Base-by-base conservation (phyloP, 495 filamentous ascomycete genomes). In the Mytilinidion resinicola region DNA sequence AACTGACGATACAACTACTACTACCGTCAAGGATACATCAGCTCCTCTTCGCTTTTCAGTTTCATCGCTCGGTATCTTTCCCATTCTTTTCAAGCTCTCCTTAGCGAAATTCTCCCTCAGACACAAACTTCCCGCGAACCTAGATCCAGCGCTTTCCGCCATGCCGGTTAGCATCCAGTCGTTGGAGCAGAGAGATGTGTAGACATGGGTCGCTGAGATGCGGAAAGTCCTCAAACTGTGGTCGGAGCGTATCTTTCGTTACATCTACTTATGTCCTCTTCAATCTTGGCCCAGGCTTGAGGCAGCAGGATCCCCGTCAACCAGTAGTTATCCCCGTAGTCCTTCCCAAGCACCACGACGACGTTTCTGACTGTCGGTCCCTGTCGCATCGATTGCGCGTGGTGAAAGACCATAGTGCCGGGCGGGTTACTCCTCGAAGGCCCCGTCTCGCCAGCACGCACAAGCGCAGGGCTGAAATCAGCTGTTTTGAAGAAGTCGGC, bases 291-390 rank as follows among this genome's bases (percentile, higher is more conserved):
- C 57, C 57, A 60, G 1, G 50, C 42, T 35, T 8, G 37, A 2
- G 49, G 19, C 15, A 48, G 17, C n/a, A 60, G 34, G 46, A 10
- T 48, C 14, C 15, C 49, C 9, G 19, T 54, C 21, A 60, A 14
- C 57, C 57, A 60, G 33, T 53, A 53, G 21, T 54, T 54, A 10
- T 39, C 50, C 0, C 35, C 39, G 17, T 37, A 21, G 25, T 60
- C 57, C 42, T 60, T 60, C 1, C 57, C 57, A 8, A 47, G 35
- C 19, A 60, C 49, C 37, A 53, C 50, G 34, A 54, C 21, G 20
- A 54, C 57, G 41, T 60, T 53, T 37, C 50, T 46, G 9, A 36
- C 20, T 11, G 25, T 48, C 4, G 25, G 21, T 4, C 15, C 47
- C 38, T 34, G 4, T 36, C 33, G 1, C 57, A 60, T 60, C 37